phyloP scores from a whole-genome alignment of 129 eudicot species.

The Centrapalus pauciflorus region DNA sequence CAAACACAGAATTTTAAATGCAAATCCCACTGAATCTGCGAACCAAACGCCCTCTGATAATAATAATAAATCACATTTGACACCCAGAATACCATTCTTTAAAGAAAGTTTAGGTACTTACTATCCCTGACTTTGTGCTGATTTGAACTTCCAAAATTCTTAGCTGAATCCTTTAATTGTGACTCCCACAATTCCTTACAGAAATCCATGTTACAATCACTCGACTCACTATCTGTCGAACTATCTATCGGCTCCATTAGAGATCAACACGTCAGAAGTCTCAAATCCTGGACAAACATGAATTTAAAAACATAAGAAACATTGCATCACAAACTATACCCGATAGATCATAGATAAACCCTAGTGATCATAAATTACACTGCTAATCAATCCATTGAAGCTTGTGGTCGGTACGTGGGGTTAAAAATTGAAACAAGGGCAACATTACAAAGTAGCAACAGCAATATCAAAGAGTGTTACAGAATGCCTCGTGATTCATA shows the following conservation, averaged over 20 bases:
- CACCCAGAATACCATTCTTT: constrained; percentile 17
- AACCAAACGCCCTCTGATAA: too few species aligned
- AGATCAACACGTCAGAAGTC: constrained; percentile 2
- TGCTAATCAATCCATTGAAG: constrained; percentile 23
- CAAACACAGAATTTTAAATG: too few species aligned
- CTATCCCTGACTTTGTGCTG: neutral
- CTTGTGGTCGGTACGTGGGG: too few species aligned
- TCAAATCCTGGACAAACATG: constrained; percentile 26
- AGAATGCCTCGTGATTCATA: neutral
- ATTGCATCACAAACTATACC: neutral
- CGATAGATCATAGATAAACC: neutral
- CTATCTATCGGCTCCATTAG: constrained; percentile 33
- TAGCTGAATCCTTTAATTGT: constrained; percentile 36
- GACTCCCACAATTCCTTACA: constrained; percentile 33
- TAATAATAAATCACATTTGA: neutral
- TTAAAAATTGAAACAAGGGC: constrained; percentile 4
- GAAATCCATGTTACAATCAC: constrained; percentile 50
- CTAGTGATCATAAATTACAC: constrained; percentile 12
- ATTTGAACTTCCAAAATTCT: constrained; percentile 32
- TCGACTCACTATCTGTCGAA: constrained; percentile 63
- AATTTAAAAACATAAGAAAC: neutral
- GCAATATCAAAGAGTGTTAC: constrained; percentile 15
- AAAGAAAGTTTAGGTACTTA: constrained; percentile 9
- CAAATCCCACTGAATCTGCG: too few species aligned
- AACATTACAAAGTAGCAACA: neutral